Evolutionary conservation across 2,329 filamentous ascomycete species (phyloP), one percentile per base, ranked within the genome.

Genomic region (Scytalidium lignicola): DNA sequence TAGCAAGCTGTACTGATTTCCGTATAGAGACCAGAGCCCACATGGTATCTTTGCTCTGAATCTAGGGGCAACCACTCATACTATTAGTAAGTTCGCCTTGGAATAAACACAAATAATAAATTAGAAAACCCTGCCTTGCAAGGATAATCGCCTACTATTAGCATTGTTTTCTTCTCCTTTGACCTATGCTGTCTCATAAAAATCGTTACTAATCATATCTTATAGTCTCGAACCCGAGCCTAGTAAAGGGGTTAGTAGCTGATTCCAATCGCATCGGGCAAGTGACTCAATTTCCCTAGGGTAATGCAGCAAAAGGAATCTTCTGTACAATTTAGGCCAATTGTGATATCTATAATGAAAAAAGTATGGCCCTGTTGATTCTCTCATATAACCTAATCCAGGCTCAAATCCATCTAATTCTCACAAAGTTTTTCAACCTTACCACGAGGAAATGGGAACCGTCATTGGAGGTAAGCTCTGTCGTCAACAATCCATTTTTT

Each of bases 401-500:
- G n/a, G 20, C 9, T 26, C 15, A 43, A 18, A 22, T 13, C 44
- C 40, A 17, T 46, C 51, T 58, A 29, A 55, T 41, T 22, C 17
- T 47, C n/a, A 22, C 18, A 15, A 37, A 65, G 61, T 63, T 62
- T 41, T 64, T 64, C 46, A 60, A 56, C 2, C 21, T 62, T 13
- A 54, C 4, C 52, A 50, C 21, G 53, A 57, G 46, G 21, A 60
- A 59, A 42, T 62, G 62, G 46, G n/a, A 49, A 17, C 43, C 53
- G 23, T 28, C 40, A 13, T 62, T 56, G 57, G 55, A 62, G 15
- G 62, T 63, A 52, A 41, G 46, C 21, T 18, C 23, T 19, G 21
- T n/a, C 1, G 17, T 17, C 19, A 22, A 39, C 42, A 42, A 21
- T 18, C 39, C 21, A 74, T 74, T 54, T 72, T 69, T 19, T 70